Base-by-base conservation (phyloP, 768 basidiomycete genomes). In the Mrakia blollopis region DNA sequence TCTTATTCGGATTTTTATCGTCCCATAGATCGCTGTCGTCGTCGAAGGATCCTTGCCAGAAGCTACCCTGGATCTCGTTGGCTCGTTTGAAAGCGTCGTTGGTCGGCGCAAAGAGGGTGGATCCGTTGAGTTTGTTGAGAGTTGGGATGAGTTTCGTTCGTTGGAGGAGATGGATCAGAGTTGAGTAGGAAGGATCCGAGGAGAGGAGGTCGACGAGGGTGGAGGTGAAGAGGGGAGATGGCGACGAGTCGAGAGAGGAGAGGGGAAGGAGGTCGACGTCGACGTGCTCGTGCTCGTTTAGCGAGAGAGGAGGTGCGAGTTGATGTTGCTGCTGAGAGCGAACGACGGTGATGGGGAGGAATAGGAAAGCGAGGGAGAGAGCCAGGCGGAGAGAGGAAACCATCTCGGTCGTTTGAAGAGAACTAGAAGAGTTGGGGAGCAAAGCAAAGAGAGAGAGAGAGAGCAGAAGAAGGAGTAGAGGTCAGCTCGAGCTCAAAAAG, bases 31-130 rank as follows among this genome's bases (percentile, higher is more conserved):
- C 67, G 25, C 68, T 44, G 16, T 41, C 44, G 3, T 76, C 30
- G 28, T 6, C 18, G 44, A 73, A 52, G 25, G 47, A 50, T 2
- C 13, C 41, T 2, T 68, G 35, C 65, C 65, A 68, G 35, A 25
- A 41, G 39, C 65, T 44, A 2, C 25, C 50, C 30, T 54, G 14
- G 41, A 30, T 35, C 28, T 62, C 37, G 18, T 39, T 11, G 1
- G 69, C 70, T 10, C 69, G 69, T 16, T 41, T 61, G 68, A 78
- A 70, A 10, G 97, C 97, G 77, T 93, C 90, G 84, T 99, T 95
- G 28, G 93, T 97, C 1, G 97, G 97, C 1, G 97, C 97, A 81
- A 98, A 98, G 67, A 99, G 83, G 37, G 97, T 97, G 82, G 87
- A 87, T 57, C 86, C 88, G 77, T 91, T 89, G 79, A 99, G 89